phyloP scores from a whole-genome alignment of 495 filamentous ascomycete species.

The Ramalina peruviana region DNA sequence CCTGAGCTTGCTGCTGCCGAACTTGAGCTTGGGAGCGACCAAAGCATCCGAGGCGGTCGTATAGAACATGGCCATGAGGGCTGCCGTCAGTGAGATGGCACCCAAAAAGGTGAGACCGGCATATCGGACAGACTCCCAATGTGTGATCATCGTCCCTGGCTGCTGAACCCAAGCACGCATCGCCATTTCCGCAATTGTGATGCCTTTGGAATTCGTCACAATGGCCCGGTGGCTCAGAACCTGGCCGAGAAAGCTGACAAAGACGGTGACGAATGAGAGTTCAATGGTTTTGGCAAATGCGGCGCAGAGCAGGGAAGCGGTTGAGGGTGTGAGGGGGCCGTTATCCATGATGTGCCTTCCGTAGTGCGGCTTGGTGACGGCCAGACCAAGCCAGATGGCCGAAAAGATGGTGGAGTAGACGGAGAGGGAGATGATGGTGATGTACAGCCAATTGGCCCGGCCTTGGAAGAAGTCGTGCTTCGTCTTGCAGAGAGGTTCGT shows the following conservation, averaged over 20 bases:
- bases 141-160: conserved; percentile 52
- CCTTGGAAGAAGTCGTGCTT: conserved; percentile 17
- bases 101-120: conserved; percentile 48
- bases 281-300: conserved; percentile 63
- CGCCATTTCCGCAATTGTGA: conserved; percentile 58
- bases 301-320: conserved; percentile 46
- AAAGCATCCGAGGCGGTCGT: conserved; percentile 60
- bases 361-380: conserved; percentile 45
- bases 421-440: conserved; percentile 43
- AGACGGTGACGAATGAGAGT: conserved; percentile 61
- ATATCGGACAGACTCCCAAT: conserved; percentile 46
- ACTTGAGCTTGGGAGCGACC: conserved; percentile 51
- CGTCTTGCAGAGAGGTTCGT: conserved; percentile 6
- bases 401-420: conserved; percentile 55
- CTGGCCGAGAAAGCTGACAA: conserved; percentile 61
- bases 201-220: conserved; percentile 37
- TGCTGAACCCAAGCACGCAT: conserved; percentile 50
- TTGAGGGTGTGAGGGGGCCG: conserved; percentile 35
- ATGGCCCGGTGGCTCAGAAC: conserved; percentile 51
- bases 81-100: conserved; percentile 38
- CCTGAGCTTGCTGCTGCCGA: conserved; percentile 28
- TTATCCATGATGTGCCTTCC: conserved; percentile 35
- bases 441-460: conserved; percentile 41
- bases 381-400: conserved; percentile 45
- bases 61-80: conserved; percentile 53